Evolutionary conservation across 495 filamentous ascomycete genomes (phyloP).

Genomic region (Lichenothelia convexa): DNA sequence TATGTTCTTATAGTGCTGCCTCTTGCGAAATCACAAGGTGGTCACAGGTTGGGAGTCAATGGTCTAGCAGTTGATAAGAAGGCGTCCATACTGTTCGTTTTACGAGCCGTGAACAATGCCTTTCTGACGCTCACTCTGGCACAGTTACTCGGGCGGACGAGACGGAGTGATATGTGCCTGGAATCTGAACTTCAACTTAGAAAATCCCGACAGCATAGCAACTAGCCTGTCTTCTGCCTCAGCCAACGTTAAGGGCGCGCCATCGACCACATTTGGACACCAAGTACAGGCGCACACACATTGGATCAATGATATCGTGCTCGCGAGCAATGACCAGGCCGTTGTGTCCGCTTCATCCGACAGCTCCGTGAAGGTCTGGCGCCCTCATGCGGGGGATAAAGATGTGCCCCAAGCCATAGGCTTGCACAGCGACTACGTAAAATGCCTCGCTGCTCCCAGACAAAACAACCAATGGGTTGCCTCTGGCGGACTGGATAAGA

Average conservation of each 20-base stretch:
- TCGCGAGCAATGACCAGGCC: constrained; percentile 63
- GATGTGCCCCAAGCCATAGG: constrained; percentile 66
- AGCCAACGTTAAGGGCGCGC: constrained; percentile 14
- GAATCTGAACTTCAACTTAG: constrained; percentile 54
- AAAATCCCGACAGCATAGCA: constrained; percentile 12
- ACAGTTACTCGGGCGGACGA: constrained; percentile 87
- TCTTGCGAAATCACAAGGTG: constrained; percentile 73
- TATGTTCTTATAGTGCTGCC: constrained; percentile 52
- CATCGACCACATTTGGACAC: constrained; percentile 53
- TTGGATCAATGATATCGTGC: constrained; percentile 94
- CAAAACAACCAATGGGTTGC: constrained; percentile 69
- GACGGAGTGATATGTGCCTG: constrained; percentile 94
- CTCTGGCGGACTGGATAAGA: constrained; percentile 86
- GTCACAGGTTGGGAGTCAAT: constrained; percentile 87
- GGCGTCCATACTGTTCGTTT: constrained; percentile 60
- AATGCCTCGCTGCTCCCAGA: constrained; percentile 68
- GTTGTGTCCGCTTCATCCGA: constrained; percentile 91
- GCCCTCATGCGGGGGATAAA: constrained; percentile 54
- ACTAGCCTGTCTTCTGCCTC: constrained; percentile 17
- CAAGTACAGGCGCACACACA: constrained; percentile 97
- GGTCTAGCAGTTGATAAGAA: constrained; percentile 73
- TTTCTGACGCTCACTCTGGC: constrained; percentile 4
- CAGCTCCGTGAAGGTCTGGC: constrained; percentile 86
- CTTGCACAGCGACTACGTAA: constrained; percentile 89
- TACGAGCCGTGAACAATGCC: not conserved